Evolutionary conservation across 2,329 filamentous ascomycete genomes (phyloP).

Genomic region (Cryphonectria nitschkei): DNA sequence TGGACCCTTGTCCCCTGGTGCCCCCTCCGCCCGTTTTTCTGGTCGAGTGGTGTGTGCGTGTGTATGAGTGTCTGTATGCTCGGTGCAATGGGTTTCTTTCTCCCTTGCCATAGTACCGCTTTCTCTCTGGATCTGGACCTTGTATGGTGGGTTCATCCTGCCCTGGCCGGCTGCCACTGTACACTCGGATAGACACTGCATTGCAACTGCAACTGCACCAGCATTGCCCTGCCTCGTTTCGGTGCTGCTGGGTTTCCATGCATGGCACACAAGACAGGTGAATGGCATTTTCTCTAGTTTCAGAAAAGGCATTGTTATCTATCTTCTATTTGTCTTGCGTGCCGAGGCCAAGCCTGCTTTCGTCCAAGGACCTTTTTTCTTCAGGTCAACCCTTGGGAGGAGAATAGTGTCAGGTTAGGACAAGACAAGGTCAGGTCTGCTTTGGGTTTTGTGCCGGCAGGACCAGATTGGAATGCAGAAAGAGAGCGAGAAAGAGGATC

Average conservation of each 20-base stretch:
- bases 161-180: background rate
- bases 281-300: background rate
- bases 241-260: background rate
- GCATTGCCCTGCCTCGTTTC: too few relatives aligned
- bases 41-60: too few relatives aligned
- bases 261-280: too few relatives aligned
- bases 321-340: background rate
- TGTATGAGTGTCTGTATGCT: background rate
- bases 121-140: background rate
- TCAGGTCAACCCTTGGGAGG: background rate
- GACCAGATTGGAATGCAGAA: slow-evolving; percentile 4
- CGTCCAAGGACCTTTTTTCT: background rate
- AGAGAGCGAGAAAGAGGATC: background rate
- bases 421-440: background rate
- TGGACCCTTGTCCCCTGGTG: background rate
- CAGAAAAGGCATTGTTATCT: background rate
- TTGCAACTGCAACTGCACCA: background rate
- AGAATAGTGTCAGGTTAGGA: background rate
- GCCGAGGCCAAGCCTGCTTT: background rate
- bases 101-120: background rate
- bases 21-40: background rate
- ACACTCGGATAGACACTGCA: background rate
- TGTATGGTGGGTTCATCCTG: background rate
- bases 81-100: background rate
- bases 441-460: background rate